phyloP scores from a whole-genome alignment of 2,329 filamentous ascomycete species.

The Talaromyces piceae region DNA sequence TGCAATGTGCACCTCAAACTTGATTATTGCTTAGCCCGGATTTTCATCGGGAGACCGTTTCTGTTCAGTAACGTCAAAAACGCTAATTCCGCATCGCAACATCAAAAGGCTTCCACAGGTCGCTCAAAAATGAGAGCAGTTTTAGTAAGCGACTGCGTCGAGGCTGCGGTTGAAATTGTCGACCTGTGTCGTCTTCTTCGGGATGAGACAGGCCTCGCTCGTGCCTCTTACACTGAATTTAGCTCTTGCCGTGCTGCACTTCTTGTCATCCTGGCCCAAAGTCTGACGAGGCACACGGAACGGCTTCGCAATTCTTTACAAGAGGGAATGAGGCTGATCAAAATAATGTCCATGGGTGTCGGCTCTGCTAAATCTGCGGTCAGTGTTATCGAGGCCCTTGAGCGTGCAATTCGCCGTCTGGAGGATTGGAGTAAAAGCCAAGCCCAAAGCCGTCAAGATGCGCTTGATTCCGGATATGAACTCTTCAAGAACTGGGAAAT shows the following conservation, averaged over 20 bases:
- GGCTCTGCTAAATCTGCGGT: conserved; percentile 48
- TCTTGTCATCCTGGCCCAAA: conserved; percentile 40
- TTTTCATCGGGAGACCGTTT: conserved; percentile 50
- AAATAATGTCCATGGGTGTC: conserved; percentile 47
- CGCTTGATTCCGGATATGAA: conserved; percentile 44
- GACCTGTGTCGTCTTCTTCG: conserved; percentile 45
- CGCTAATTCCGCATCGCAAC: conserved; percentile 17
- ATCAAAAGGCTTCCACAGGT: conserved; percentile 22
- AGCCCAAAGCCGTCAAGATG: conserved; percentile 22
- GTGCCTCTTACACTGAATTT: conserved; percentile 51
- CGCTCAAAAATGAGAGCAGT: conserved; percentile 28
- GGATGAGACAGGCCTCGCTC: conserved; percentile 46
- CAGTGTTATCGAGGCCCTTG: conserved; percentile 47
- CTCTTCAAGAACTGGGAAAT: conserved; percentile 48
- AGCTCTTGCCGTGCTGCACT: conserved; percentile 49
- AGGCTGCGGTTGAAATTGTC: conserved; percentile 46
- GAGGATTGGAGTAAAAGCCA: conserved; percentile 35
- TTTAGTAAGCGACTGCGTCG: conserved; percentile 47
- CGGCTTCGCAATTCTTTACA: conserved; percentile 40
- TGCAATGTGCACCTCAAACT: conserved; percentile 46
- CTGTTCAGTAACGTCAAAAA: conserved; percentile 38
- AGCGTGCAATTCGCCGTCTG: conserved; percentile 41
- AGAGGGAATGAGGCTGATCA: conserved; percentile 46
- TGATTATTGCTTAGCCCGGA: conserved; percentile 47
- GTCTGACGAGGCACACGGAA: conserved; percentile 33